A percentile compares a stretch with the other conserved stretches of the same genome.
Evolutionary conservation across 495 filamentous ascomycete species (phyloP).

Genomic region (Aspergillus haitiensis): DNA sequence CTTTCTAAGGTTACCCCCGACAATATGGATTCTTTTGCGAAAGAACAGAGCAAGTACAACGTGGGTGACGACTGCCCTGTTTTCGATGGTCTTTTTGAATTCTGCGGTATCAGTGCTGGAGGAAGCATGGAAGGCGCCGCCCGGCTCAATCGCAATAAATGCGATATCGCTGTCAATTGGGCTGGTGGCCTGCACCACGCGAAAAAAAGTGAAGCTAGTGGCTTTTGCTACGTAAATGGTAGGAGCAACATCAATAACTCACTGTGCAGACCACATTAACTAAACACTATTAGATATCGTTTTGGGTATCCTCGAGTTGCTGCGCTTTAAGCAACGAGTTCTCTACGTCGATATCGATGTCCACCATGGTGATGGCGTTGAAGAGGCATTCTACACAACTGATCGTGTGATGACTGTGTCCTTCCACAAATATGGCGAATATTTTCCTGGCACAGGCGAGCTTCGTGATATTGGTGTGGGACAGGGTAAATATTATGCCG

Average conservation of each 20-base stretch:
- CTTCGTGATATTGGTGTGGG: slow-evolving; percentile 94
- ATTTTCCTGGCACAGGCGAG: slow-evolving; percentile 96
- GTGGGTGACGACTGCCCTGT: slow-evolving; percentile 98
- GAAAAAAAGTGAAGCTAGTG: slow-evolving; percentile 94
- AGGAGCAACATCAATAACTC: slow-evolving; percentile 15
- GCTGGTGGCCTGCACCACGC: slow-evolving; percentile 96
- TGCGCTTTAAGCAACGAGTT: slow-evolving; percentile 89
- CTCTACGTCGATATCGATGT: slow-evolving; percentile 99
- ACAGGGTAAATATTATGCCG: slow-evolving; percentile 86
- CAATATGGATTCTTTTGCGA: slow-evolving; percentile 92
- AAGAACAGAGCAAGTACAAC: slow-evolving; percentile 96
- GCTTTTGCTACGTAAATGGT: slow-evolving; percentile 99
- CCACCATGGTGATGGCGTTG: slow-evolving; percentile 96
- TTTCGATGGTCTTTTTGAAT: slow-evolving; percentile 96
- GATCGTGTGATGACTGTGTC: slow-evolving; percentile 98
- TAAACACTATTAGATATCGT: slow-evolving; percentile 72
- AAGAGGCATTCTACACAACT: slow-evolving; percentile 96
- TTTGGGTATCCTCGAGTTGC: slow-evolving; percentile 91
- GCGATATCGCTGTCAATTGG: slow-evolving; percentile 98
- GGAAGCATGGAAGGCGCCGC: slow-evolving; percentile 97
- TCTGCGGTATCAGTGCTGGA: slow-evolving; percentile 95
- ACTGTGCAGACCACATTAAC: slow-evolving; percentile 4
- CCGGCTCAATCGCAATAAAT: slow-evolving; percentile 86
- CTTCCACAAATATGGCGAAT: slow-evolving; percentile 99
- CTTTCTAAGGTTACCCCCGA: slow-evolving; percentile 94